Evolutionary conservation across 2,329 filamentous ascomycete genomes (phyloP).

Genomic region (Talaromyces rugulosus): DNA sequence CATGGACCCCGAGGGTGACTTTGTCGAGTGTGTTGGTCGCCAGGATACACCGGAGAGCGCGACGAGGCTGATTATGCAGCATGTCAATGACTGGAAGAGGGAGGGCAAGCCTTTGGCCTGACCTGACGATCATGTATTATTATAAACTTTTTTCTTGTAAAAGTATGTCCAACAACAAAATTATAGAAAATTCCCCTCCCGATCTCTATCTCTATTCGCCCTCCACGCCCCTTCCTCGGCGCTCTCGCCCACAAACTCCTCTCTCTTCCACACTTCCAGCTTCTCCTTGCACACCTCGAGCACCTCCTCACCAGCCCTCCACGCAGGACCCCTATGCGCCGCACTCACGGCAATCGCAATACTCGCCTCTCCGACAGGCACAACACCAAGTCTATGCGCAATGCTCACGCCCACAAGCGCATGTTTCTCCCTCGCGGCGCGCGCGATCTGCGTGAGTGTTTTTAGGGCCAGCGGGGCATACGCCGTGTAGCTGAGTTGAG

Average conservation of each 20-base stretch:
- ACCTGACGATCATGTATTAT: not conserved
- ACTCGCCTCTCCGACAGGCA: constrained; percentile 88
- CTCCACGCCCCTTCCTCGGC: constrained; percentile 74
- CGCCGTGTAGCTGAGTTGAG: constrained; percentile 42
- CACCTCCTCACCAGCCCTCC: constrained; percentile 83
- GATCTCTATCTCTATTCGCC: constrained; percentile 72
- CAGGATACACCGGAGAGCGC: constrained; percentile 89
- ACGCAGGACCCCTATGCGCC: constrained; percentile 78
- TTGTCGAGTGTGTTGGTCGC: constrained; percentile 91
- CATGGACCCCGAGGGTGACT: constrained; percentile 98
- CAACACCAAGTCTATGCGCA: constrained; percentile 76
- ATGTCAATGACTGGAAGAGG: constrained; percentile 74
- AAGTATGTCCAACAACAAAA: not conserved
- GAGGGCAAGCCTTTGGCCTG: constrained; percentile 48
- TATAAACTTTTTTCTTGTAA: not conserved
- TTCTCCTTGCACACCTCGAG: constrained; percentile 79
- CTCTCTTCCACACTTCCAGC: constrained; percentile 94
- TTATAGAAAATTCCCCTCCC: constrained; percentile 34
- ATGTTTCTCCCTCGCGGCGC: constrained; percentile 53
- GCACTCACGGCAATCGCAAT: constrained; percentile 84
- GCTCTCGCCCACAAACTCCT: constrained; percentile 70
- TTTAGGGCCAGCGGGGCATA: constrained; percentile 41
- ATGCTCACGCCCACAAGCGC: constrained; percentile 70
- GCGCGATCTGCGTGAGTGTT: constrained; percentile 35
- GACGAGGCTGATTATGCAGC: constrained; percentile 76